Evolutionary conservation across 164 flowering plant species (phyloP).

Genomic region (Stephania japonica): DNA sequence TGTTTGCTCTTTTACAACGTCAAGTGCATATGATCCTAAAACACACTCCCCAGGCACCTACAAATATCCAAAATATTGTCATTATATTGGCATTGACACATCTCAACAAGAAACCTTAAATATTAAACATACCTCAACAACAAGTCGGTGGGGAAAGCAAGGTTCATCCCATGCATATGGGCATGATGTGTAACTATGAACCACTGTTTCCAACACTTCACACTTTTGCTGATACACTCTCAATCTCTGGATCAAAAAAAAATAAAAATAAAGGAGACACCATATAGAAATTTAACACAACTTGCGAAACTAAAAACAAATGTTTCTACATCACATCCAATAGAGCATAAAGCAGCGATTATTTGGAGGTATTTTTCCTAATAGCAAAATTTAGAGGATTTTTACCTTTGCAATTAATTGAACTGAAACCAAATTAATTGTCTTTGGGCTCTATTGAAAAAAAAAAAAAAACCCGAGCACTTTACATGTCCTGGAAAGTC

Average conservation of each 20-base stretch:
- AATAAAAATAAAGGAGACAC: conserved; percentile 2
- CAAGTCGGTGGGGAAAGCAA: conserved; percentile 82
- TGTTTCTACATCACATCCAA: too few relatives aligned
- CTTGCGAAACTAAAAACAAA: too few relatives aligned
- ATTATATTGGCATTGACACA: conserved; percentile 4
- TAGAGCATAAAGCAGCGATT: too few relatives aligned
- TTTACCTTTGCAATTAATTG: too few relatives aligned
- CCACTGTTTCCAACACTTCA: conserved; percentile 69
- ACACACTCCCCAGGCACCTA: conserved; percentile 90
- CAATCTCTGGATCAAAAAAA: conserved; percentile 47
- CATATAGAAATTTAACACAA: background rate
- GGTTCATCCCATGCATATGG: conserved; percentile 99
- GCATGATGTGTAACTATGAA: conserved; percentile 72
- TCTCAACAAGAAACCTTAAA: background rate
- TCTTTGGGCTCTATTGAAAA: too few relatives aligned
- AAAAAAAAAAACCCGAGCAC: too few relatives aligned
- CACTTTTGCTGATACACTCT: conserved; percentile 85
- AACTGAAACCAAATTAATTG: too few relatives aligned
- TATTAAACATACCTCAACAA: conserved; percentile 61
- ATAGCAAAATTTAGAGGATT: too few relatives aligned
- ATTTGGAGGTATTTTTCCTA: too few relatives aligned
- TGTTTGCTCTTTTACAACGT: conserved; percentile 55
- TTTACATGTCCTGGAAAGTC: too few relatives aligned
- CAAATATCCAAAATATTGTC: conserved; percentile 5
- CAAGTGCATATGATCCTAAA: conserved; percentile 72